Percentiles rank a stretch among this genome's conserved stretches.
Conservation (phyloP, 208 protist species). For the Acanthamoeba divionensis region DNA sequence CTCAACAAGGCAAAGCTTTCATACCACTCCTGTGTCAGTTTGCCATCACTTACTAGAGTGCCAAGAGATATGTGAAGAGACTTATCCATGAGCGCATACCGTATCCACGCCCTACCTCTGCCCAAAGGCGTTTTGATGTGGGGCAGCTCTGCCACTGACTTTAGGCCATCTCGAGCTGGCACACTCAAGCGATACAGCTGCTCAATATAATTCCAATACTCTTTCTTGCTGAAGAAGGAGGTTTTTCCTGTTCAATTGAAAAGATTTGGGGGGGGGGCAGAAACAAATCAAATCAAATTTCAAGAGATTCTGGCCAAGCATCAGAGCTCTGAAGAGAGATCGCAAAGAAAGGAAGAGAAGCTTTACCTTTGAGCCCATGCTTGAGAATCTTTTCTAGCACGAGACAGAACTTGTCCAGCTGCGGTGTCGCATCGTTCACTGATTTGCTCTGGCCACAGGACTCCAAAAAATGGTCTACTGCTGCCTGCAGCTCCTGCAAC, state of each 20-base stretch:
- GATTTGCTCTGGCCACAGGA: not conserved
- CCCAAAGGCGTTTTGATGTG: constrained; percentile 13
- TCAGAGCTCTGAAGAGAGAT: too few relatives aligned
- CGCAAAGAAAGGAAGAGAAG: too few relatives aligned
- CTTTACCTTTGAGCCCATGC: constrained; percentile 19
- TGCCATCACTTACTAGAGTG: not conserved
- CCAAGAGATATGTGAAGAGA: not conserved
- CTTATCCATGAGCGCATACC: constrained; percentile 45
- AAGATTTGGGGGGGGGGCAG: too few relatives aligned
- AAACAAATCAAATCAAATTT: too few relatives aligned
- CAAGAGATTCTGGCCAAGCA: too few relatives aligned
- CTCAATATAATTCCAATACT: constrained; percentile 51
- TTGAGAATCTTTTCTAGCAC: not conserved
- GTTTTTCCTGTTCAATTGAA: not conserved
- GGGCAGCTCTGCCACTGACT: constrained; percentile 18
- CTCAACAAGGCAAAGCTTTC: constrained; percentile 29
- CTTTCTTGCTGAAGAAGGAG: constrained; percentile 37
- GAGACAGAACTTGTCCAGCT: constrained; percentile 27
- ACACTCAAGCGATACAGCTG: not conserved
- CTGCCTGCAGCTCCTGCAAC: not conserved
- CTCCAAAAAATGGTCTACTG: not conserved
- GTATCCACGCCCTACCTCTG: constrained; percentile 30
- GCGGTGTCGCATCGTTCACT: not conserved
- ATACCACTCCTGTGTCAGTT: constrained; percentile 37
- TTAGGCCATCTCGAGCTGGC: not conserved